Base-by-base conservation (phyloP, 2,329 filamentous ascomycete species). In the Aspergillus sp. region DNA sequence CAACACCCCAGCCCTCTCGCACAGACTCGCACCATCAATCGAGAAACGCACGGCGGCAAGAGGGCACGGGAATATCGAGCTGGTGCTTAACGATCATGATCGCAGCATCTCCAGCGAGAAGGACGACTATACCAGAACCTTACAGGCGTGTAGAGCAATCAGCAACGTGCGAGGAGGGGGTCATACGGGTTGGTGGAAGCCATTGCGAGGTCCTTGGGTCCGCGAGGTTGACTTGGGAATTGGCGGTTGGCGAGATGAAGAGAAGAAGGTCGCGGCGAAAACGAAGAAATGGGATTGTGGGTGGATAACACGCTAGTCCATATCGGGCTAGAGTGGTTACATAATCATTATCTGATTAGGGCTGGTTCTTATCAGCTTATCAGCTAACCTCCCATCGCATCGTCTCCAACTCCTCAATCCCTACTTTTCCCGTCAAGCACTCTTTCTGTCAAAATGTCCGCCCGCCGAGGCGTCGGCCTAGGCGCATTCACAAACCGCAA, bases 401-500 rank as follows among this genome's bases (percentile, higher is more conserved):
- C 48, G 25, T 26, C 13, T 14, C 25, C 25, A n/a, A 7, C 25
- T n/a, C n/a, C n/a, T n/a, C n/a, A n/a, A n/a, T n/a, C n/a, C 25
- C 25, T n/a, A 14, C 8, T 26, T 11, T 5, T 12, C 8, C 12
- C 13, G 7, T 5, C 25, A 8, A 26, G 13, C 25, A 11, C 25
- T 26, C 12, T n/a, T 3, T n/a, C 25, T 12, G 7, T n/a, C 28
- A 43, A 22, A 14, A 69, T 69, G 66, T 60, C 66, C 15, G 50
- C 57, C 31, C 63, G 66, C 33, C 63, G 66, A 15, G 86, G 86
- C 43, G 86, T 94, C 39, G 89, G 89, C 51, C 78, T 96, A 36
- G 86, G 82, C 19, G 88, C 88, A 55, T 93, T 95, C 55, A 82
- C 86, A 59, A 82, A 86, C 45, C 82, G 79, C 41, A 82, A 80